These are phyloP conservation scores for Cutaneotrichosporon sp. DNA, from an alignment of 1,284 basidiomycete species.

Conservation along the genomic window DNA sequence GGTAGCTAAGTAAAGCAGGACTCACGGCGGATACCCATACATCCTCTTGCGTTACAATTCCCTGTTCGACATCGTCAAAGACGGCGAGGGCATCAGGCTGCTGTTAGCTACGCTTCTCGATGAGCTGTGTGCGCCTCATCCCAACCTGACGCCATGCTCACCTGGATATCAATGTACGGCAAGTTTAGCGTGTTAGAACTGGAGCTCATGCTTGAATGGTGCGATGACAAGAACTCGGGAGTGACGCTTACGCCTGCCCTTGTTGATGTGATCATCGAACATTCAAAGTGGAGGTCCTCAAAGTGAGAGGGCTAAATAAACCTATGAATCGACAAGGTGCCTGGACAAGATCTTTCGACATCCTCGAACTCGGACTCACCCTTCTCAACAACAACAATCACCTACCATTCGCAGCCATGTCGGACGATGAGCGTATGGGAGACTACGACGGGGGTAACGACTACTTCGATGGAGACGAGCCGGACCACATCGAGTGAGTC, in stretches of 20 bases:
- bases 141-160: constrained; percentile 18
- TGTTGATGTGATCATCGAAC: neutral
- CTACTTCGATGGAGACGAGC: constrained; percentile 17
- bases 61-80: constrained; percentile 48
- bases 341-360: neutral
- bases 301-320: neutral
- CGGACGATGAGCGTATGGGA: constrained; percentile 23
- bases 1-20: too few species aligned
- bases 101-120: constrained; percentile 1
- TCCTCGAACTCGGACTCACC: neutral
- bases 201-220: too few species aligned
- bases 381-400: neutral
- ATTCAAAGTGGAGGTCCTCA: neutral
- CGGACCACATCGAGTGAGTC: constrained; percentile 23
- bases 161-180: constrained; percentile 47
- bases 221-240: too few species aligned
- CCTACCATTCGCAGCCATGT: constrained; percentile 15
- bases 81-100: constrained; percentile 47
- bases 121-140: neutral
- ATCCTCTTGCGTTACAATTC: constrained; percentile 36
- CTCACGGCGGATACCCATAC: constrained; percentile 47
- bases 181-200: constrained; percentile 21
- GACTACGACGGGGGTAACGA: constrained; percentile 13
- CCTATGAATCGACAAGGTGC: too few species aligned
- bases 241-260: neutral